Evolutionary conservation across 2,329 filamentous ascomycete genomes (phyloP), one percentile per base, ranked within the genome.

Genomic region (Chalaropsis thielavioides): DNA sequence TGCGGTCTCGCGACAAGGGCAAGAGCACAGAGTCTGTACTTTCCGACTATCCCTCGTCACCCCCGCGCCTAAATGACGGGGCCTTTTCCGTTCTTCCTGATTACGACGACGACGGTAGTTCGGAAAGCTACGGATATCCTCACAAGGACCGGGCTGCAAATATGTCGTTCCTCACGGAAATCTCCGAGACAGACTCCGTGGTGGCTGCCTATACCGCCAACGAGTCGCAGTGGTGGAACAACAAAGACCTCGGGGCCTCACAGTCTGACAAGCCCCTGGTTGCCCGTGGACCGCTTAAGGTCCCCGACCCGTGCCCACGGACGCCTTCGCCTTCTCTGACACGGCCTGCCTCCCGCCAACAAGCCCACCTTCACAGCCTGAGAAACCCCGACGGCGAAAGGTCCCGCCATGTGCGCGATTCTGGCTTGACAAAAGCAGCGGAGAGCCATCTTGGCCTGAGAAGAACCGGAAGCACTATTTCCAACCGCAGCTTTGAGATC

Each of bases 1-100:
- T 67, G 15, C 66, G 58, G 24, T 43, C 62, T 43, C 66, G 63
- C 13, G 66, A 61, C 19, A 59, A 43, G 22, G 49, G 58, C n/a
- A 61, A 59, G 27, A 67, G 66, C 13, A 61, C 59, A 5, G 66
- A 67, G 51, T 67, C 66, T 17, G 58, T 67, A 22, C 38, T 64
- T 10, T 67, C 66, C n/a, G 62, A 67, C 17, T 63, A 61, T 10
- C 63, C 63, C n/a, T 11, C 63, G 2, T 64, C 63, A 2, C 63
- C 63, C 6, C 63, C 63, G 6, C 62, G 62, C 19, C 62, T 67
- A 13, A 67, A 67, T 13, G 65, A 67, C 13, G 65, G 65, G 13
- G 62, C 62, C 13, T 64, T 67, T 41, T 67, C 65, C 3, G 62
- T 64, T 4, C 61, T 67, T 35, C 65, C 65, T 17, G 66, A 67